Evolutionary conservation across 2,329 filamentous ascomycete species (phyloP), one percentile per base, ranked within the genome.

Genomic region (Verticillium klebahnii): DNA sequence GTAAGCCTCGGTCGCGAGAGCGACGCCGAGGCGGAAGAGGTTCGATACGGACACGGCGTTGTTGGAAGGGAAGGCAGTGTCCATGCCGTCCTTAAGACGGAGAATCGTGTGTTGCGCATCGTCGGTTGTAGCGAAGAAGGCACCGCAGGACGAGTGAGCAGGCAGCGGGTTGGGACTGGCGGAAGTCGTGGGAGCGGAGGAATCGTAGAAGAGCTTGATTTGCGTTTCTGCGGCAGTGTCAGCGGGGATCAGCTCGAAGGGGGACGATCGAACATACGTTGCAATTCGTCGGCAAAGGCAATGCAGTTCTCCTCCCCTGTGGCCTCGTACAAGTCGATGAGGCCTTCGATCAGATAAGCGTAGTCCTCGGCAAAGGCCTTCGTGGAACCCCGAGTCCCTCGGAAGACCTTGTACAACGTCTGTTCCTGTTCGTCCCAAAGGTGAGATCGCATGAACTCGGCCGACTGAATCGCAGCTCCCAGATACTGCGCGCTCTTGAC

Each of bases 301-400:
- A 97, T 80, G 77, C 90, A 91, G 54, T 78, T 77, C 66, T 89
- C 87, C 61, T 97, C 88, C 64, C 89, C 89, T 0, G 92, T 97
- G 0, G 89, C 85, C 72, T 94, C 89, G 71, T 96, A 96, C 32
- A 98, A 83, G 67, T 93, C 89, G 61, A 98, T 79, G 1, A 97
- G 80, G 0, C 93, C 94, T 58, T 89, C 86, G 58, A 93, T 90
- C 50, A 98, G 74, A 73, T 94, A 97, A 2, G 94, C 92, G 71
- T 98, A 98, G 76, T 99, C 95, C 69, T 98, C 95, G 1, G 94
- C 92, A 74, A 98, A 96, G 0, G 86, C 93, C 0, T 86, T 88
- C 19, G 86, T 81, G 32, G 89, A 87, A 9, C 86, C 81, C 2
- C 82, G 79, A 66, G 85, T 82, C 64, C 88, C 85, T 34, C 87